Conservation (phyloP, 2,329 filamentous ascomycete species). For the Ceratocystis colombiana region DNA sequence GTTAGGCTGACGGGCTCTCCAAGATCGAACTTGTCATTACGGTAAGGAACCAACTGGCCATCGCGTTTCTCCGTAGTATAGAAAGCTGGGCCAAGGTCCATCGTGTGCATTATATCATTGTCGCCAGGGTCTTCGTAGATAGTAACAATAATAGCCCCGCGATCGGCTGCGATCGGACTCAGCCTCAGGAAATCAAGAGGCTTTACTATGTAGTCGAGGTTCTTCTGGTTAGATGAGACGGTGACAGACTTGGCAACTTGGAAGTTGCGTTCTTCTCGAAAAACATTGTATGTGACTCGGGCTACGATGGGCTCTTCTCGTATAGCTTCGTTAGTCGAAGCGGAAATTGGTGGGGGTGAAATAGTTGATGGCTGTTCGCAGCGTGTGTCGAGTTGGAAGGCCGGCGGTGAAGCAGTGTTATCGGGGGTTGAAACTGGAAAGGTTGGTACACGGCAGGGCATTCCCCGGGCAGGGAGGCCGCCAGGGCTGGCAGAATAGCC, state of each 20-base stretch:
- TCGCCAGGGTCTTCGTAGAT: slow-evolving; percentile 70
- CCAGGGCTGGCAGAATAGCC: slow-evolving; percentile 34
- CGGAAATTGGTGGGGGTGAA: slow-evolving; percentile 32
- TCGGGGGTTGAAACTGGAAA: slow-evolving; percentile 22
- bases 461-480: slow-evolving; percentile 39
- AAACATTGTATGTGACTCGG: slow-evolving; percentile 67
- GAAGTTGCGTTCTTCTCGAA: slow-evolving; percentile 79
- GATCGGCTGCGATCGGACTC: slow-evolving; percentile 56
- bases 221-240: slow-evolving; percentile 54
- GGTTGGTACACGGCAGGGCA: slow-evolving; percentile 28
- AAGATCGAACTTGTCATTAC: slow-evolving; percentile 39
- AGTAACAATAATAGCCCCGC: slow-evolving; percentile 61
- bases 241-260: slow-evolving; percentile 69
- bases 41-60: slow-evolving; percentile 41
- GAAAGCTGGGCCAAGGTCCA: slow-evolving; percentile 69
- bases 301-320: slow-evolving; percentile 63
- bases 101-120: slow-evolving; percentile 59
- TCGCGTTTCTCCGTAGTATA: slow-evolving; percentile 48
- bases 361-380: slow-evolving; percentile 34
- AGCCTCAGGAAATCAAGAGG: slow-evolving; percentile 72
- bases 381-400: slow-evolving; percentile 33
- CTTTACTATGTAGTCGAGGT: slow-evolving; percentile 64
- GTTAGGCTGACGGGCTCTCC: slow-evolving; percentile 57
- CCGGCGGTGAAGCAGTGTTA: slow-evolving; percentile 29
- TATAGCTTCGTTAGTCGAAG: slow-evolving; percentile 29